Conservation (phyloP, 805 yeast species). For the Kuraishia borneana region DNA sequence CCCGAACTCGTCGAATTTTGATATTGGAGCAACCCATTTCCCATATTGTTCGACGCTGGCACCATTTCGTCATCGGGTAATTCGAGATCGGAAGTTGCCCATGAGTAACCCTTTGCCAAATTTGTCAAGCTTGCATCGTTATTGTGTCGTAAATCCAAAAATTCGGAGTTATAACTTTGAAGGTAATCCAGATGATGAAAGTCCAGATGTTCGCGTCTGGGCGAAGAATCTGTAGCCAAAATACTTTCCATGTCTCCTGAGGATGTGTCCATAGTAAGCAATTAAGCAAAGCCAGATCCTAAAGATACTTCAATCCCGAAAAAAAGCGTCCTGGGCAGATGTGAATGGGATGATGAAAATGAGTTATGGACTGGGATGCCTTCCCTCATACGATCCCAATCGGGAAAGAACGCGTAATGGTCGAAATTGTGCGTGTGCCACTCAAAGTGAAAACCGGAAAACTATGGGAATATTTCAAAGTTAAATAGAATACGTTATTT, state of each 20-base stretch:
- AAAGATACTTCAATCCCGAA: no score
- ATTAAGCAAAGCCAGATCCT: no score
- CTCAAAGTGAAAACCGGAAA: not conserved
- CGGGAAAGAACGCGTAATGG: conserved; percentile 1
- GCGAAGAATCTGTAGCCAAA: not conserved
- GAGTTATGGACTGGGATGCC: no score
- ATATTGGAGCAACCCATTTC: no score
- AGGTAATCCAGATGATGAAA: not conserved
- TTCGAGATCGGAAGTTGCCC: not conserved
- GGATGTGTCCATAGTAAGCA: not conserved
- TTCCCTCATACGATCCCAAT: no score
- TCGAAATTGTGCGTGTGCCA: no score
- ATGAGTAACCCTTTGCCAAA: not conserved
- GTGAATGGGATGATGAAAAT: no score
- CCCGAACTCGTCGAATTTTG: conserved; percentile 1
- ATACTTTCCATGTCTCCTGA: not conserved
- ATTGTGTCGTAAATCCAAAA: not conserved
- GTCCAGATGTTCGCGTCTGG: not conserved
- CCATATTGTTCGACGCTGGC: conserved; percentile 3
- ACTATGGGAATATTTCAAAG: not conserved
- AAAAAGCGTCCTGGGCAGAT: no score
- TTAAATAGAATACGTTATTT: conserved; percentile 8
- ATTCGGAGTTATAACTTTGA: not conserved
- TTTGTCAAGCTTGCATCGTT: not conserved
- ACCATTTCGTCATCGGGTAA: conserved; percentile 1